These are phyloP conservation scores for Nigrospora osmanthi DNA, from an alignment of 2,329 filamentous ascomycete species.

Conservation along the genomic window DNA sequence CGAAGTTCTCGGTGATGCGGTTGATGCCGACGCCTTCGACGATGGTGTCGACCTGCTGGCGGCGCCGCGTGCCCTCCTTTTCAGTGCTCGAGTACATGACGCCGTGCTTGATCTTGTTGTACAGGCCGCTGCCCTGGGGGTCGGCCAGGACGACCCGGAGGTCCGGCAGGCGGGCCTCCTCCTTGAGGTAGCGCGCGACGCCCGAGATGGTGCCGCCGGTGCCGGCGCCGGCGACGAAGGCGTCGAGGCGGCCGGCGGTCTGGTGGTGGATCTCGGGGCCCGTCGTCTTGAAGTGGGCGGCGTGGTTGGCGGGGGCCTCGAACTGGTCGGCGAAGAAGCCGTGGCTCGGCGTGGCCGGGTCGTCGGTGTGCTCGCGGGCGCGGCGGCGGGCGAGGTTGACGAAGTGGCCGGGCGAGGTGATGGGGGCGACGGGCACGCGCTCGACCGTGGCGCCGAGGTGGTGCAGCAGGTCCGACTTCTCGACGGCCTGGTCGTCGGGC, in stretches of 20 bases:
- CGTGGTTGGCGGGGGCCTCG: constrained; percentile 83
- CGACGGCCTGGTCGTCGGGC: constrained; percentile 81
- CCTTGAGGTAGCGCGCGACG: constrained; percentile 76
- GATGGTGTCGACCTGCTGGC: constrained; percentile 90
- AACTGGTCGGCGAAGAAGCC: constrained; percentile 98
- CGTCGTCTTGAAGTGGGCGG: constrained; percentile 73
- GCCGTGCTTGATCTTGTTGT: constrained; percentile 84
- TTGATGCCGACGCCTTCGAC: constrained; percentile 97
- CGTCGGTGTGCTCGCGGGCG: constrained; percentile 64
- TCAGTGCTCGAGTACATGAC: constrained; percentile 94
- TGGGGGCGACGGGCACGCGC: constrained; percentile 82
- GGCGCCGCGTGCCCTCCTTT: constrained; percentile 78
- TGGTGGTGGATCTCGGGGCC: constrained; percentile 86
- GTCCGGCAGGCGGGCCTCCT: constrained; percentile 46
- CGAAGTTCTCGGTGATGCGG: constrained; percentile 87
- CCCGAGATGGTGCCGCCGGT: constrained; percentile 92
- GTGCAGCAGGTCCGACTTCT: constrained; percentile 83
- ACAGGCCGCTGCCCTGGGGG: constrained; percentile 87
- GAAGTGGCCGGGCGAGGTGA: constrained; percentile 88
- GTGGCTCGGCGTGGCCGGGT: constrained; percentile 50
- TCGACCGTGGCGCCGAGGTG: constrained; percentile 92
- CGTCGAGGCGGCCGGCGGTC: constrained; percentile 66
- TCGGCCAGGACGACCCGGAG: constrained; percentile 79
- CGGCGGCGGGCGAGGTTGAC: constrained; percentile 82
- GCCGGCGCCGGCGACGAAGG: constrained; percentile 87